Percentiles rank a stretch among this genome's conserved stretches.
phyloP scores from a whole-genome alignment of 1,139 yeast genomes.

The Sugiyamaella japonica region DNA sequence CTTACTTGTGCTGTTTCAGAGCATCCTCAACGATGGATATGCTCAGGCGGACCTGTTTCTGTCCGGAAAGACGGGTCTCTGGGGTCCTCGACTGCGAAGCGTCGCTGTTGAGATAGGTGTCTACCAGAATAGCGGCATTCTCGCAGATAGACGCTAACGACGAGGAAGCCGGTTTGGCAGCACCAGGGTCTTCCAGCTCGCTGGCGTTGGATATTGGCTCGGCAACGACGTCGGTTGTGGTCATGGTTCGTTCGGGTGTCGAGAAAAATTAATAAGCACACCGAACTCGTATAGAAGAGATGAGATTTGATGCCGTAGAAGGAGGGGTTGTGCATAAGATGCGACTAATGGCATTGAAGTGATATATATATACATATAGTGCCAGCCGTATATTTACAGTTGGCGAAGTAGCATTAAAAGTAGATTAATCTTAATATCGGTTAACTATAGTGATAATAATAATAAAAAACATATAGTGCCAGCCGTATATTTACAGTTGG shows the following conservation, averaged over 20 bases:
- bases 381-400: not conserved
- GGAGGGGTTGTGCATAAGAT: not conserved
- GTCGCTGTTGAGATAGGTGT: constrained; percentile 26
- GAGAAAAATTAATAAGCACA: not conserved
- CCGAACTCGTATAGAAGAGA: not conserved
- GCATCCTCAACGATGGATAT: constrained; percentile 39
- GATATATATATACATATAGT: too few species aligned
- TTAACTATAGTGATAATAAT: too few species aligned
- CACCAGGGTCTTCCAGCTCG: not conserved
- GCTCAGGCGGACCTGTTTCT: constrained; percentile 38
- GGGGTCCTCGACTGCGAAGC: constrained; percentile 20
- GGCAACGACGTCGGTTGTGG: not conserved
- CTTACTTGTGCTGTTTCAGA: constrained; percentile 38
- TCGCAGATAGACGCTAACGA: constrained; percentile 22
- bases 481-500: not conserved
- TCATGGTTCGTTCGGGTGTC: not conserved
- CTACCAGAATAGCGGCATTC: constrained; percentile 24
- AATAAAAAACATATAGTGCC: too few species aligned
- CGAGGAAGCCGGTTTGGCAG: not conserved
- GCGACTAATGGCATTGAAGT: constrained; percentile 1
- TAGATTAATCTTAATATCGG: too few species aligned
- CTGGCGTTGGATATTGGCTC: not conserved
- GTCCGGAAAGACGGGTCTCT: constrained; percentile 32
- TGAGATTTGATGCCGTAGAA: constrained; percentile 7
- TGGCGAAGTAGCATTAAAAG: not conserved